Evolutionary conservation across 768 basidiomycete genomes (phyloP).

Genomic region (Leucocoprinus leucothites): DNA sequence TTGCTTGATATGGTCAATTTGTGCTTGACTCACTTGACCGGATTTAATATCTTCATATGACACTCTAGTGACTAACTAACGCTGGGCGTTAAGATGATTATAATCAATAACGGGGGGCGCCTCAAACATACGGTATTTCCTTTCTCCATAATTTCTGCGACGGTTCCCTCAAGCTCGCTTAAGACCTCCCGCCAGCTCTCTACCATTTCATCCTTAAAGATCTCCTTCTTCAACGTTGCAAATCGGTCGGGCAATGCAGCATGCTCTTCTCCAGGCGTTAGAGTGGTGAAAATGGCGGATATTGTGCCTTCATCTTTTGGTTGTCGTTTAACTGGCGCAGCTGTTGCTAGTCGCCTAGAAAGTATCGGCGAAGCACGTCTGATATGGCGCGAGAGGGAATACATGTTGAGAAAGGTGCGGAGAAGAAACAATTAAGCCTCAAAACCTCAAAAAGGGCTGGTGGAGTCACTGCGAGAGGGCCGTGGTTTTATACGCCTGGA

Average conservation of each 20-base stretch:
- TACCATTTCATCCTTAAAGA: slow-evolving; percentile 49
- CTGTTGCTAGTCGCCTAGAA: slow-evolving; percentile 4
- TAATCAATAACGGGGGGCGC: background rate
- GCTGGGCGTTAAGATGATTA: background rate
- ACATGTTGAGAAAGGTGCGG: background rate
- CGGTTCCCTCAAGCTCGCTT: slow-evolving; percentile 43
- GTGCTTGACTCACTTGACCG: slow-evolving; percentile 35
- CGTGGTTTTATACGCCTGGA: too few species aligned
- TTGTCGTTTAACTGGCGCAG: slow-evolving; percentile 14
- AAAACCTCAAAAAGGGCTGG: too few species aligned
- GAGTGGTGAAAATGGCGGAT: slow-evolving; percentile 35
- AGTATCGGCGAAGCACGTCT: background rate
- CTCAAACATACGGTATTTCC: slow-evolving; percentile 45
- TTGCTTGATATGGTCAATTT: slow-evolving; percentile 47
- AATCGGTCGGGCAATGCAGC: slow-evolving; percentile 46
- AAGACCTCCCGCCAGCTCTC: slow-evolving; percentile 59
- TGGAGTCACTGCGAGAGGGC: too few species aligned
- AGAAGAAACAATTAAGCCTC: background rate
- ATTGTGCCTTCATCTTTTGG: slow-evolving; percentile 38
- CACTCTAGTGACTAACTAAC: slow-evolving; percentile 65
- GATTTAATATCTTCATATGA: slow-evolving; percentile 50
- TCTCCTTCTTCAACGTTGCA: slow-evolving; percentile 53
- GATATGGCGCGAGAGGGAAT: background rate
- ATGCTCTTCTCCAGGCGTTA: slow-evolving; percentile 29
- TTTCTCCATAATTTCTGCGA: slow-evolving; percentile 40